Base-by-base conservation (phyloP, 805 yeast species). In the Sugiyamaella lignohabitans region DNA sequence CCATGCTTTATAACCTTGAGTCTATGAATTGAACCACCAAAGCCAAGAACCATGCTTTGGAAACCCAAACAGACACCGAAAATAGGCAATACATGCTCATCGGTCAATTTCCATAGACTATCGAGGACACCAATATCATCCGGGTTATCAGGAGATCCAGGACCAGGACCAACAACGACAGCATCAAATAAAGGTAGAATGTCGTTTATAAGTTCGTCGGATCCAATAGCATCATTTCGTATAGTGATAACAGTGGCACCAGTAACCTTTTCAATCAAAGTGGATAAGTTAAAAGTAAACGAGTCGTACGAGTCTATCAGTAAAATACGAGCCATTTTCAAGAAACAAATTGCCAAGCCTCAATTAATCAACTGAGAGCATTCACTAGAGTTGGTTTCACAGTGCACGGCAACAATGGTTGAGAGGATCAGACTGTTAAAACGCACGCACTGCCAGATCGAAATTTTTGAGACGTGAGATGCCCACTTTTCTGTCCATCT, bases 281-380 rank as follows among this genome's bases (percentile, higher is more conserved):
- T 72, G 34, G 76, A 75, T 42, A 93, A 73, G 61, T 93, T 93
- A 66, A 77, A 85, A 3, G 96, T 84, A 71, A 91, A 93, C 2
- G 98, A 91, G 64, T 93, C 99, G 62, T 93, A 89, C 2, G 97
- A 89, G 64, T 93, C 98, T 11, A 93, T 76, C 40, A 87, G 73
- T 8, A 87, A 76, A 45, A 87, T 53, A 17, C 21, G 18, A 4
- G 60, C 44, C 32, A 56, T 55, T 14, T 22, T 23, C 24, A 18
- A 16, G 18, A n/a, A n/a, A n/a, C n/a, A n/a, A n/a, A n/a, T n/a
- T n/a, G n/a, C n/a, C n/a, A n/a, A n/a, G n/a, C n/a, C n/a, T n/a
- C n/a, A n/a, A n/a, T n/a, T n/a, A n/a, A n/a, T n/a, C n/a, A n/a
- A n/a, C n/a, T n/a, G n/a, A n/a, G n/a, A n/a, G n/a, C n/a, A n/a